Conservation (phyloP, 2,329 filamentous ascomycete species). For the Fusarium sp. region DNA sequence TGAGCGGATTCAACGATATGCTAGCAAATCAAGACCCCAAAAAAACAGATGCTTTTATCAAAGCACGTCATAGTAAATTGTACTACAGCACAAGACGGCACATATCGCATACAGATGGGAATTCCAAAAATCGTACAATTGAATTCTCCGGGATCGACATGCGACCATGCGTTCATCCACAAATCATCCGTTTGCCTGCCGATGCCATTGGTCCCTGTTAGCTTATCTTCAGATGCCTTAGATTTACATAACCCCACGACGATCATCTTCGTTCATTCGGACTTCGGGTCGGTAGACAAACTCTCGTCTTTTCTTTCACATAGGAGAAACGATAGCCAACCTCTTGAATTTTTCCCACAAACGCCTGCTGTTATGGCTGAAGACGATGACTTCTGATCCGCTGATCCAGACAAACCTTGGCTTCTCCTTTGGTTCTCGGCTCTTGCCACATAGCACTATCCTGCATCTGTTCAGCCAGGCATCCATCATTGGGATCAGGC, state of each 20-base stretch:
- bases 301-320: conserved; percentile 28
- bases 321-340: conserved; percentile 8
- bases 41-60: not conserved
- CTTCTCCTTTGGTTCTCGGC: not conserved
- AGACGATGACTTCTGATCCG: not conserved
- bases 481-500: not conserved
- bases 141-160: conserved; percentile 39
- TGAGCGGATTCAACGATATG: not conserved
- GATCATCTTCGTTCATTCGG: not conserved
- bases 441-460: not conserved
- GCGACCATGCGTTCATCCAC: conserved; percentile 14
- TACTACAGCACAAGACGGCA: conserved; percentile 1
- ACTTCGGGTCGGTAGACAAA: not conserved
- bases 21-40: not conserved
- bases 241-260: conserved; percentile 3
- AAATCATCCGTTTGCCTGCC: not conserved
- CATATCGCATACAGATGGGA: not conserved
- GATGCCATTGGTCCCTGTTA: conserved; percentile 13
- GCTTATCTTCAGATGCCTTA: conserved; percentile 1
- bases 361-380: not conserved
- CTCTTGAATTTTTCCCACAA: conserved; percentile 2
- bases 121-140: conserved; percentile 22
- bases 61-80: not conserved
- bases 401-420: not conserved
- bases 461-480: not conserved